phyloP scores from a whole-genome alignment of 768 basidiomycete genomes.

The Baorangia bicolor region DNA sequence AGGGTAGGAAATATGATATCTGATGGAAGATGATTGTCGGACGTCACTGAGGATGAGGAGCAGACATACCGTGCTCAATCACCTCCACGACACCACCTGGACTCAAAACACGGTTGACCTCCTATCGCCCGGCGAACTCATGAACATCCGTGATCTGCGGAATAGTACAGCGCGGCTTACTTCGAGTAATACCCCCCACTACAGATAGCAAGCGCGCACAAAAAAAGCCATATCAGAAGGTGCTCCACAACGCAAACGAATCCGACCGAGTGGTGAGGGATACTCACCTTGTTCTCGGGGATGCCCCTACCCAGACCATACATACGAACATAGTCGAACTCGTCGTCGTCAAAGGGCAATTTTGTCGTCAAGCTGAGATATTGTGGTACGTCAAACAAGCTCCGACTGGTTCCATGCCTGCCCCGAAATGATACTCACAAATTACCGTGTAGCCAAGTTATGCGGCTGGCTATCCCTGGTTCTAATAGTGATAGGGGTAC shows the following conservation, averaged over 20 bases:
- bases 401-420: neutral
- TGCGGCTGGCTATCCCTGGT: conserved; percentile 49
- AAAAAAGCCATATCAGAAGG: conserved; percentile 1
- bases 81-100: conserved; percentile 73
- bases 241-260: neutral
- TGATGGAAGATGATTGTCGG: conserved; percentile 25
- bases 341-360: conserved; percentile 79
- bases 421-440: conserved; percentile 49
- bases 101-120: conserved; percentile 66
- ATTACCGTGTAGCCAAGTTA: conserved; percentile 76
- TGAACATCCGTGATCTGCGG: neutral
- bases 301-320: conserved; percentile 62
- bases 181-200: conserved; percentile 72
- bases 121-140: conserved; percentile 40
- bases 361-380: conserved; percentile 62
- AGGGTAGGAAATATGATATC: conserved; percentile 76
- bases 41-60: neutral
- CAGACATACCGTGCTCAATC: conserved; percentile 62
- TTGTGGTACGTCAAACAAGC: neutral
- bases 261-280: neutral
- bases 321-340: conserved; percentile 81
- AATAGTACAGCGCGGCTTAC: conserved; percentile 32
- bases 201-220: neutral
- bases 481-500: conserved; percentile 55
- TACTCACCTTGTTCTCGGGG: conserved; percentile 67